Conservation (phyloP, 164 flowering plant genomes). For the Euptelea pleiosperma region DNA sequence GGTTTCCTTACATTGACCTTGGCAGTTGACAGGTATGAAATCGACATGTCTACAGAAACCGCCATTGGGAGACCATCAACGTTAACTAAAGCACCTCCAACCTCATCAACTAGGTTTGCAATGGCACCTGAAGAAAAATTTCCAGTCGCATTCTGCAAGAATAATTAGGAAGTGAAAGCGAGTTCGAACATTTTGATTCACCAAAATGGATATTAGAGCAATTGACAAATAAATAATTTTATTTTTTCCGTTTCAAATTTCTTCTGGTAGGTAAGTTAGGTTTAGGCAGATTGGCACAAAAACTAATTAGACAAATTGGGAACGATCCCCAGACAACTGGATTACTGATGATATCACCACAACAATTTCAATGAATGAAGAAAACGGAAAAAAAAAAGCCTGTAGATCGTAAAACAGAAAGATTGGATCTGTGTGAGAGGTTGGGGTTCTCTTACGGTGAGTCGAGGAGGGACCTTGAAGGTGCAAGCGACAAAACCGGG, state of each 20-base stretch:
- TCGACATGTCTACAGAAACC: constrained; percentile 85
- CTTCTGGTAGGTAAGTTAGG: too few relatives aligned
- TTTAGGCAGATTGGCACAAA: too few relatives aligned
- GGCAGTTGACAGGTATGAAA: constrained; percentile 59
- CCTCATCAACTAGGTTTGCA: constrained; percentile 67
- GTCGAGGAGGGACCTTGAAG: constrained; percentile 77
- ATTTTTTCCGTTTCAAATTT: background rate
- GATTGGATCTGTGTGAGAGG: background rate
- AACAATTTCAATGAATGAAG: too few relatives aligned
- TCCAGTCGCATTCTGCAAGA: constrained; percentile 60
- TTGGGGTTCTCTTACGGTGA: constrained; percentile 46
- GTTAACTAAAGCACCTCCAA: constrained; percentile 58
- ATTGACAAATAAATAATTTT: background rate
- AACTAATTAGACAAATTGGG: too few relatives aligned
- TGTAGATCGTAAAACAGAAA: background rate
- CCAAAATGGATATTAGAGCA: background rate
- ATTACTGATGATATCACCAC: too few relatives aligned
- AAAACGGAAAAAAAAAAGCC: background rate
- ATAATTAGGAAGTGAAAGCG: background rate
- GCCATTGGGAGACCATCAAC: constrained; percentile 47
- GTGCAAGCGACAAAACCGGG: constrained; percentile 57
- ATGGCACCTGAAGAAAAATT: constrained; percentile 68
- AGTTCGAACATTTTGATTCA: background rate
- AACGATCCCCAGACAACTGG: too few relatives aligned
- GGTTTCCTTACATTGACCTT: constrained; percentile 53